Evolutionary conservation across 495 filamentous ascomycete genomes (phyloP).

Genomic region (Recurvomyces mirabilis): DNA sequence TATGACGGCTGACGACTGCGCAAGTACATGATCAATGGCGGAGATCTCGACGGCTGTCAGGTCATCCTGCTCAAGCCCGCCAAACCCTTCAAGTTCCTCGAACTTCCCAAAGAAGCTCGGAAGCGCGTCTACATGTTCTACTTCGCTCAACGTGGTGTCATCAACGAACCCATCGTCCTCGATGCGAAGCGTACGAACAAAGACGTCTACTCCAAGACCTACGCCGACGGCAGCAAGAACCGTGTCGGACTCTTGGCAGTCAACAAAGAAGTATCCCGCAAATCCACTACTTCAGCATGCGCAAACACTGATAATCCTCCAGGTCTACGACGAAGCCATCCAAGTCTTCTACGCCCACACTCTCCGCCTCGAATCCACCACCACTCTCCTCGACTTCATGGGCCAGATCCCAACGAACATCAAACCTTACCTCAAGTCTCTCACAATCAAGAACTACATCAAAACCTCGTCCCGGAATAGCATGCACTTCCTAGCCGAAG

Average conservation of each 20-base stretch:
- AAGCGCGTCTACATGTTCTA: conserved; percentile 18
- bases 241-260: conserved; percentile 16
- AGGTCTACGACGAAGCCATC: conserved; percentile 15
- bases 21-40: too few species aligned
- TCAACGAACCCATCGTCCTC: conserved; percentile 12
- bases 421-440: background rate
- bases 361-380: conserved; percentile 10
- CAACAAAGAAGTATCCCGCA: conserved; percentile 13
- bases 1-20: too few species aligned
- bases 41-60: conserved; percentile 12
- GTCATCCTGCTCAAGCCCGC: conserved; percentile 17
- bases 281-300: background rate
- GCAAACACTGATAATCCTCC: background rate
- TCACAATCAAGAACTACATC: conserved; percentile 11
- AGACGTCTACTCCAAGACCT: conserved; percentile 13
- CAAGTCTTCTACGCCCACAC: conserved; percentile 15
- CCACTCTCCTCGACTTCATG: conserved; percentile 16
- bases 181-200: conserved; percentile 12
- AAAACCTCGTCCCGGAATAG: conserved; percentile 11
- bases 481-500: conserved; percentile 8
- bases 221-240: conserved; percentile 15
- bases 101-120: conserved; percentile 15
- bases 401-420: background rate
- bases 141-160: conserved; percentile 14
- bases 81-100: conserved; percentile 17